These are phyloP conservation scores for Trichophyton verrucosum DNA, from an alignment of 2,329 filamentous ascomycete genomes.

Conservation along the genomic window DNA sequence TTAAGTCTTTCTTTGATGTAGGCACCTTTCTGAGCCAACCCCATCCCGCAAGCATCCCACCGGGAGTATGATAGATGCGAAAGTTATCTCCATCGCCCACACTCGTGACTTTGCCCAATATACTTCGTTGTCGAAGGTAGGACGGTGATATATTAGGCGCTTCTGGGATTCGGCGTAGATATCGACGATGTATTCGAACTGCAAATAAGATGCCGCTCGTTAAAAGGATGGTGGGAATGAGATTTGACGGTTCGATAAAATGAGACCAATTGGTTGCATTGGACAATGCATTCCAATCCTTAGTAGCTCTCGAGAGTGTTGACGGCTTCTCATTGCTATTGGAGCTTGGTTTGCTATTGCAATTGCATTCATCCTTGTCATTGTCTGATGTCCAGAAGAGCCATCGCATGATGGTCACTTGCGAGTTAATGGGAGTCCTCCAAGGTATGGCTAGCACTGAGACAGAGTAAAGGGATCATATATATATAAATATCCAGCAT, in stretches of 20 bases:
- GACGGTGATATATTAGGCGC: conserved; percentile 60
- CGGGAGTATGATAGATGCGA: conserved; percentile 84
- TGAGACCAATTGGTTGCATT: conserved; percentile 30
- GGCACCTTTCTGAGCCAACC: conserved; percentile 77
- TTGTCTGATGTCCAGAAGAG: conserved; percentile 31
- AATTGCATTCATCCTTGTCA: not conserved
- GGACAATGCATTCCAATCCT: conserved; percentile 32
- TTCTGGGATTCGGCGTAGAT: conserved; percentile 72
- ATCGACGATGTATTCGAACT: conserved; percentile 33
- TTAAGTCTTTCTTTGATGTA: conserved; percentile 53
- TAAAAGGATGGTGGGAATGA: conserved; percentile 28
- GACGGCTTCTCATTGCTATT: not conserved
- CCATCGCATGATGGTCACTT: conserved; percentile 35
- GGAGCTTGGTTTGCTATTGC: not conserved
- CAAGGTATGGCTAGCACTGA: not conserved
- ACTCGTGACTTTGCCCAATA: conserved; percentile 79
- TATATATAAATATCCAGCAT: not conserved
- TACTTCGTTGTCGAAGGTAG: conserved; percentile 60
- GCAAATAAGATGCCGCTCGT: conserved; percentile 28
- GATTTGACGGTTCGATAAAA: conserved; percentile 26
- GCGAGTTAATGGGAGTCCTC: not conserved
- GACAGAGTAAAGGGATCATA: not conserved
- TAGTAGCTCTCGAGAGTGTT: conserved; percentile 12
- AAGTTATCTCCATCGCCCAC: conserved; percentile 97
- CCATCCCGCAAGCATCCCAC: conserved; percentile 79